A percentile compares a stretch with the other conserved stretches of the same genome.
Conservation (phyloP, 1,284 basidiomycete species). For the Tilletia caries region DNA sequence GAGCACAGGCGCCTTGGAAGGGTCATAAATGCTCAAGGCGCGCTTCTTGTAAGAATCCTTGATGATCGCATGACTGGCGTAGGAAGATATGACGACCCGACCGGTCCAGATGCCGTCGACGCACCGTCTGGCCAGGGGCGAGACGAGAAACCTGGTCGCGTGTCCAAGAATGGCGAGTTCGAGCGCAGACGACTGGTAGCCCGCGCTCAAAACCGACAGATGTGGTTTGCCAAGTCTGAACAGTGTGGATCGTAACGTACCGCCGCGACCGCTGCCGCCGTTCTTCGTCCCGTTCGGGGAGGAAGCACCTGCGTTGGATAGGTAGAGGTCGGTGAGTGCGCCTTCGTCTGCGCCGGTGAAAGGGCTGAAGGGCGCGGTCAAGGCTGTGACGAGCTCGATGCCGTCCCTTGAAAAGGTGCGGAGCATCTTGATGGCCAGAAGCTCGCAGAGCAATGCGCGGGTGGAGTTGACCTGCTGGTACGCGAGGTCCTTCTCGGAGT, state of each 20-base stretch:
- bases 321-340: constrained; percentile 28
- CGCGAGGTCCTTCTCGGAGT: constrained; percentile 54
- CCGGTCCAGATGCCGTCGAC: constrained; percentile 47
- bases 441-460: constrained; percentile 78
- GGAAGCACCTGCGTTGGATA: not conserved
- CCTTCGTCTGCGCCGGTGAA: constrained; percentile 56
- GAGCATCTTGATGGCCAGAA: constrained; percentile 77
- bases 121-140: constrained; percentile 42
- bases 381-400: constrained; percentile 71
- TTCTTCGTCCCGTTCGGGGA: not conserved
- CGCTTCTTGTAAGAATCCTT: constrained; percentile 82
- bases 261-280: no score
- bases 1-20: constrained; percentile 80
- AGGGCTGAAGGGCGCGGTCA: constrained; percentile 86
- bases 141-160: constrained; percentile 45
- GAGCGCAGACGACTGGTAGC: constrained; percentile 31
- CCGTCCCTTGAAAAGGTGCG: constrained; percentile 55
- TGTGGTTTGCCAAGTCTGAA: no score
- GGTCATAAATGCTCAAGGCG: constrained; percentile 89
- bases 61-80: constrained; percentile 40
- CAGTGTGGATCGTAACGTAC: not conserved
- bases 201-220: not conserved
- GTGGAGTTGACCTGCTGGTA: constrained; percentile 66
- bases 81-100: constrained; percentile 35
- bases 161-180: constrained; percentile 44